Evolutionary conservation across 345 rosid species (phyloP), one percentile per base, ranked within the genome.

Genomic region (Eucalyptus shirleyi): DNA sequence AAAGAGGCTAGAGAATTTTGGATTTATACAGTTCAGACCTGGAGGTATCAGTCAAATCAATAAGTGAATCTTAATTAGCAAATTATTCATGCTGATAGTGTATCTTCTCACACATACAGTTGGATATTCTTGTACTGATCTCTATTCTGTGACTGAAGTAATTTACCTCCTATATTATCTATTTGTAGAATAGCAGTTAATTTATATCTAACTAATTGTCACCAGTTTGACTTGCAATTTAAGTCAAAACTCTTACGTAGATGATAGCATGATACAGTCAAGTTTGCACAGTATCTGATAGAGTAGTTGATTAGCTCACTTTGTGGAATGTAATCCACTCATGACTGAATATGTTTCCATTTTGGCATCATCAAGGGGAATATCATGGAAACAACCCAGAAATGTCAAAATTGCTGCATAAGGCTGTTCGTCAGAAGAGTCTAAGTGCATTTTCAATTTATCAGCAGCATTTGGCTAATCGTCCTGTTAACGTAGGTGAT

Each of bases 321-420:
- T 50, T 87, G 37, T 37, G 83, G 30, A 77, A 77, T 77, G 83
- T 37, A 11, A 77, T 88, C 88, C 80, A 14, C 47, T 72, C 53
- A 40, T 40, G 12, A 50, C 80, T 44, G 42, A 90, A 47, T 50
- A 50, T 85, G 45, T 55, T 53, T 86, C 86, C 49, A 87, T 87
- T 86, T 50, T 12, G 86, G 86, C 24, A 88, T 32, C 23, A 50
- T 42, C 86, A 67, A 98, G 99, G 99, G 56, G 99, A 98, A 93
- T 97, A 98, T 93, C 99, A 98, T 92, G 98, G 97, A 89, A 98
- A 98, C 95, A 98, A 98, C 91, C 99, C 99, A 77, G 99, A 98
- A 93, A 98, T 98, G 99, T 95, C 98, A 86, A 98, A 98, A 88
- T 93, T 98, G 94, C 98, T 98, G 16, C 99, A 98, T 89, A 98